phyloP scores from a whole-genome alignment of 805 yeast species.

The Ogataea ramenticola region DNA sequence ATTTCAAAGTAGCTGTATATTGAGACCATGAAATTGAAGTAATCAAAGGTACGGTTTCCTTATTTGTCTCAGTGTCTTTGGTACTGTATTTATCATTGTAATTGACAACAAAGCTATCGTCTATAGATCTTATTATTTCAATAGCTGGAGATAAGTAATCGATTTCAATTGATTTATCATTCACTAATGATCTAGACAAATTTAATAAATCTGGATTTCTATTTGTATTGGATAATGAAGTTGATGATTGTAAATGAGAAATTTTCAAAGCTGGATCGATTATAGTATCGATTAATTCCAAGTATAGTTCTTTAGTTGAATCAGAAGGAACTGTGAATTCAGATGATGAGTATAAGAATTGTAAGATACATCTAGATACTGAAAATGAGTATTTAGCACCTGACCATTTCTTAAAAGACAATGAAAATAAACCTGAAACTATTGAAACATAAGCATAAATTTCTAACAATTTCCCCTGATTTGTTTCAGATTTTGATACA shows the following conservation, averaged over 20 bases:
- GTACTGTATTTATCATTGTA: constrained; percentile 6
- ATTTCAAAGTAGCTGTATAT: constrained; percentile 53
- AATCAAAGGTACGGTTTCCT: constrained; percentile 13
- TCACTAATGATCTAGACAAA: constrained; percentile 37
- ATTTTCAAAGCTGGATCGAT: constrained; percentile 59
- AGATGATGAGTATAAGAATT: constrained; percentile 35
- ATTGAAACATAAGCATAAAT: constrained; percentile 28
- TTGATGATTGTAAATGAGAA: constrained; percentile 27
- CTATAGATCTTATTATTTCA: constrained; percentile 27
- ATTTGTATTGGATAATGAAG: too few relatives aligned
- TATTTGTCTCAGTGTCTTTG: constrained; percentile 6
- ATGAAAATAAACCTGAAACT: constrained; percentile 32
- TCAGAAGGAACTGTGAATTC: constrained; percentile 9
- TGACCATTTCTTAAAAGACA: constrained; percentile 51
- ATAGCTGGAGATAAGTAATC: constrained; percentile 31
- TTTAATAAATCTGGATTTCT: constrained; percentile 39
- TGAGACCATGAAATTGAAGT: constrained; percentile 41
- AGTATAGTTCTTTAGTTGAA: constrained; percentile 32
- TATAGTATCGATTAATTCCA: constrained; percentile 47
- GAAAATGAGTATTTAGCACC: constrained; percentile 45
- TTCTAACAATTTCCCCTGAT: constrained; percentile 26
- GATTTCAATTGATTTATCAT: constrained; percentile 24
- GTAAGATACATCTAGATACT: constrained; percentile 55
- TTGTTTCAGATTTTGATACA: constrained; percentile 25
- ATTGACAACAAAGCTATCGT: constrained; percentile 29